Base-by-base conservation (phyloP, 2,329 filamentous ascomycete genomes). In the Alternaria infectoria region DNA sequence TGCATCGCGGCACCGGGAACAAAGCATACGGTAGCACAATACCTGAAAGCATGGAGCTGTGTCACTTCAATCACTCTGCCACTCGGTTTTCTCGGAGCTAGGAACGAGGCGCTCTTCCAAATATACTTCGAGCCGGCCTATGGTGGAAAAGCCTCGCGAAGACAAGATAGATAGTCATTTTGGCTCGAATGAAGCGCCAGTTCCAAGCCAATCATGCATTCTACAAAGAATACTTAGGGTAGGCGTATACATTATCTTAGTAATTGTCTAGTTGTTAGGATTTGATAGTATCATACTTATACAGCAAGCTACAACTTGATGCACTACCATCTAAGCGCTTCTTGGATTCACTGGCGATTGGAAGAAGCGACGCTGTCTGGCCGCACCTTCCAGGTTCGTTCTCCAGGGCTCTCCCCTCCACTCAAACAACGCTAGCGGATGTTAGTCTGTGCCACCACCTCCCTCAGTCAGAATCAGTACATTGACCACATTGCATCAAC, bases 291-390 rank as follows among this genome's bases (percentile, higher is more conserved):
- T n/a, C n/a, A n/a, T n/a, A n/a, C n/a, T n/a, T n/a, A n/a, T n/a
- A n/a, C n/a, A n/a, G n/a, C 15, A 36, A 36, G 1, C 4, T 2
- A 36, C 15, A n/a, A n/a, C 32, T 9, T 8, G 8, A 36, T n/a
- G 1, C 32, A n/a, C 15, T 36, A n/a, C 1, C 1, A 1, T n/a
- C 32, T 36, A 5, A 0, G 0, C 32, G n/a, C 0, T 36, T 36
- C 32, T 36, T 36, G 7, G 7, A 36, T 36, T 36, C 32, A 36
- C 32, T 36, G 7, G 32, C 0, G 32, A 36, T 9, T 36, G 7
- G 32, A 36, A 36, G 32, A 1, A 36, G 32, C 15, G 32, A 36
- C 32, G 32, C 4, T n/a, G 32, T 36, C 15, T 36, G 32, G 15
- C 0, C 32, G 7, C 15, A 36, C 32, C 7, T 36, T n/a, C 32